phyloP scores from a whole-genome alignment of 148 eudicot species.

The Rhododendron molle region DNA sequence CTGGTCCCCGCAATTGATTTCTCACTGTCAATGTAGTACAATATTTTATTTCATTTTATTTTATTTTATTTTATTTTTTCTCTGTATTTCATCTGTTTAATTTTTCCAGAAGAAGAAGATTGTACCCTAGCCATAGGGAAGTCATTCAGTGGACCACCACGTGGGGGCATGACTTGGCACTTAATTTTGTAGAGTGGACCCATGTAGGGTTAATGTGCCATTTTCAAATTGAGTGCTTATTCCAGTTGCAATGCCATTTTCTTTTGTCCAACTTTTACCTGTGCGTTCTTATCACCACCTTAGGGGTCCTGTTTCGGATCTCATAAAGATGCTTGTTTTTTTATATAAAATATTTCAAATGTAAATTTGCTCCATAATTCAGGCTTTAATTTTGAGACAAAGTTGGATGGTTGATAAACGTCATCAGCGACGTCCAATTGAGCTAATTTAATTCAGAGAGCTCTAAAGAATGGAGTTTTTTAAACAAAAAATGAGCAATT shows the following conservation, averaged over 20 bases:
- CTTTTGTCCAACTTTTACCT: not conserved
- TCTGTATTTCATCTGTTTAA: not conserved
- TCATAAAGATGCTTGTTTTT: no score
- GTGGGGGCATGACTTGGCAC: not conserved
- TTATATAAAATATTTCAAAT: no score
- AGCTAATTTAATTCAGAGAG: no score
- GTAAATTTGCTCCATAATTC: no score
- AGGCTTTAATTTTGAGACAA: no score
- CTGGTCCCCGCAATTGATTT: constrained; percentile 9
- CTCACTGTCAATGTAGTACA: not conserved
- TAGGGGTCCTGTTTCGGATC: no score
- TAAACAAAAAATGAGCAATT: no score
- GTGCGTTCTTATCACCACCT: no score
- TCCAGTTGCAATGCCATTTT: not conserved
- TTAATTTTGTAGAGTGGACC: not conserved
- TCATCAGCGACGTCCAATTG: no score
- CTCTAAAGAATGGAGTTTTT: no score
- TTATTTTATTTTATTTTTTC: not conserved
- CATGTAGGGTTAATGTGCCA: not conserved
- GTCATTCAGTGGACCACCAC: not conserved
- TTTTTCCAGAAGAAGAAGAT: not conserved
- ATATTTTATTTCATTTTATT: not conserved
- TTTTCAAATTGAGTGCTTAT: not conserved
- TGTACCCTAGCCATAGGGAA: not conserved
- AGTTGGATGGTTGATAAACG: no score